Percentiles rank a stretch among this genome's conserved stretches.
phyloP scores from a whole-genome alignment of 2,329 filamentous ascomycete species.

The Calonectria hongkongensis region DNA sequence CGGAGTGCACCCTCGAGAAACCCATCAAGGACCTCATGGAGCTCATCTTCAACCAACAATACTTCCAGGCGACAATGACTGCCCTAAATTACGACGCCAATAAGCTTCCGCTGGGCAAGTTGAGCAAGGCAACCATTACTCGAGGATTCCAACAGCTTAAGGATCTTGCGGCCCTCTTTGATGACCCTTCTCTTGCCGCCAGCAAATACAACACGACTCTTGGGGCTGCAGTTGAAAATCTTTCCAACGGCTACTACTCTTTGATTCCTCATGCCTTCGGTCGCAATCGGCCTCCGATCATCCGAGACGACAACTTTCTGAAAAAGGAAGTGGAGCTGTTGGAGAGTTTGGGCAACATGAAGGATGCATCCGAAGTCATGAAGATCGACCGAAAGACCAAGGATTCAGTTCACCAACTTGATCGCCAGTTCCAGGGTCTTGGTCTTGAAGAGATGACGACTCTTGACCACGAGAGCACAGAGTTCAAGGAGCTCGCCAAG shows the following conservation, averaged over 20 bases:
- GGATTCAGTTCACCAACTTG: conserved; percentile 77
- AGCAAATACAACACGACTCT: conserved; percentile 64
- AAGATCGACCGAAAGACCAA: conserved; percentile 74
- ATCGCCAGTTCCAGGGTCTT: conserved; percentile 83
- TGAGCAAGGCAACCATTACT: conserved; percentile 85
- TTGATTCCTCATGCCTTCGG: conserved; percentile 89
- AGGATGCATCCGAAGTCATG: conserved; percentile 86
- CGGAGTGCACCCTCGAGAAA: conserved; percentile 74
- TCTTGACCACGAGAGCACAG: conserved; percentile 73
- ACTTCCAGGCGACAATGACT: conserved; percentile 80
- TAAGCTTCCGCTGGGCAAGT: conserved; percentile 89
- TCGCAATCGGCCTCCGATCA: conserved; percentile 82
- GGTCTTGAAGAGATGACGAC: conserved; percentile 85
- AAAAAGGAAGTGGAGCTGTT: conserved; percentile 87
- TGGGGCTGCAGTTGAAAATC: conserved; percentile 70
- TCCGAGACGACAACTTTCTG: conserved; percentile 73
- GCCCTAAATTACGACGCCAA: conserved; percentile 82
- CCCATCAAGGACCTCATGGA: conserved; percentile 82
- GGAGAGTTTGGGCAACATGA: conserved; percentile 90
- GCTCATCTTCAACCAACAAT: conserved; percentile 88
- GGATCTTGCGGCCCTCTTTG: conserved; percentile 81
- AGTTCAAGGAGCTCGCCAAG: conserved; percentile 78
- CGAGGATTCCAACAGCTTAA: conserved; percentile 86
- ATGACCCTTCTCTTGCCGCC: conserved; percentile 68
- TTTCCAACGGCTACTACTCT: conserved; percentile 88